A percentile compares a stretch with the other conserved stretches of the same genome.
These are phyloP conservation scores for Metarhizium anisopliae DNA, from an alignment of 2,329 filamentous ascomycete species.

Conservation along the genomic window DNA sequence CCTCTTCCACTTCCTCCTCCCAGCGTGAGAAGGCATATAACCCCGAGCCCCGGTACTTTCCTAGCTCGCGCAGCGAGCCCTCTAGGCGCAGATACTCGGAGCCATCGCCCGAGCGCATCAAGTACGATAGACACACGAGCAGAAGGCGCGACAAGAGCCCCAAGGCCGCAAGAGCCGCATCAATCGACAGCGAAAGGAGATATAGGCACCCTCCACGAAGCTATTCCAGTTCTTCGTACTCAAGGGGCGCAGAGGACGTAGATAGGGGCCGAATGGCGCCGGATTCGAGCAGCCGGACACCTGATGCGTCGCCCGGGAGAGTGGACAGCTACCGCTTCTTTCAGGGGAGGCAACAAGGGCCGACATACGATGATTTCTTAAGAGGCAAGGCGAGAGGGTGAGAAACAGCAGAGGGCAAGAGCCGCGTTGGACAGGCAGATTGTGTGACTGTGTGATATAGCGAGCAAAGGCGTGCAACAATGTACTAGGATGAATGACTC, in stretches of 20 bases:
- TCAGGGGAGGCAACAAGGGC: constrained; percentile 15
- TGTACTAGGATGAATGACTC: too few species aligned
- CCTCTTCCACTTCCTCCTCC: too few species aligned
- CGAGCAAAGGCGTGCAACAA: neutral
- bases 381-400: neutral
- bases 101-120: neutral
- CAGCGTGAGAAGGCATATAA: neutral
- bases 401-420: neutral
- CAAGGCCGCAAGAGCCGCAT: constrained; percentile 1
- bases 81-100: neutral
- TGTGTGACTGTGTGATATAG: too few species aligned
- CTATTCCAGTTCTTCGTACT: neutral
- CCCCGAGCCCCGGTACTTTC: neutral
- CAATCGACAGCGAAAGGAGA: neutral
- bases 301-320: constrained; percentile 8
- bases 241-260: constrained; percentile 3
- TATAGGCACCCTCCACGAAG: neutral
- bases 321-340: constrained; percentile 20
- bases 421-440: too few species aligned
- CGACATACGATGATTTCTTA: constrained; percentile 16
- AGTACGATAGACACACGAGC: neutral
- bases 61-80: neutral
- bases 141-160: constrained; percentile 1
- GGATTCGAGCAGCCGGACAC: neutral
- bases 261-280: neutral